phyloP scores from a whole-genome alignment of 148 eudicot species.

The Amaranthus cruentus region DNA sequence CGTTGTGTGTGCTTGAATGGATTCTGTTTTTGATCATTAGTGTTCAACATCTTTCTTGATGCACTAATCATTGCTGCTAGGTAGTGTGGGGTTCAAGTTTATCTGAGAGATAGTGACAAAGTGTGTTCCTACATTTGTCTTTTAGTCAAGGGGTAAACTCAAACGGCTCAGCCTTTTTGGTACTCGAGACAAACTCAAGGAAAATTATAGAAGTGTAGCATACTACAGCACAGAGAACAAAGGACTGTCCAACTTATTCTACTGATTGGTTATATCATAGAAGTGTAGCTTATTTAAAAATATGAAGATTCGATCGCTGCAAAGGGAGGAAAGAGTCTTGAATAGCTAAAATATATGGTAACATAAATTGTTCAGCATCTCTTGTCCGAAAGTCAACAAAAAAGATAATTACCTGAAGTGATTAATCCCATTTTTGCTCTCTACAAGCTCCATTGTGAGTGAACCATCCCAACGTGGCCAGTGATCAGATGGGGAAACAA shows the following conservation, averaged over 20 bases:
- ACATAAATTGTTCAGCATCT: not conserved
- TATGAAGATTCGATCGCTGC: not conserved
- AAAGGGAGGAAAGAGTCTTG: not conserved
- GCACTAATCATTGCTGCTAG: too few relatives aligned
- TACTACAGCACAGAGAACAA: not conserved
- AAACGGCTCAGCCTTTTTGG: too few relatives aligned
- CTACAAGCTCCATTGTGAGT: constrained; percentile 86
- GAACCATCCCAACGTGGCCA: constrained; percentile 99
- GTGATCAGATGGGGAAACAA: constrained; percentile 79
- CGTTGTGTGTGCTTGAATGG: too few relatives aligned
- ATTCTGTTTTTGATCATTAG: too few relatives aligned
- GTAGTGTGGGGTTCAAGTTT: too few relatives aligned
- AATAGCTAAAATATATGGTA: not conserved
- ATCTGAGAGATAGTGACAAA: too few relatives aligned
- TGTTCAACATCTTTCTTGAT: too few relatives aligned
- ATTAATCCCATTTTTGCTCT: constrained; percentile 56
- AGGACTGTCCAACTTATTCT: not conserved
- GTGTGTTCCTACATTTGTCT: too few relatives aligned
- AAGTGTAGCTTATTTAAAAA: not conserved
- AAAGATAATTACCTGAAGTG: constrained; percentile 53
- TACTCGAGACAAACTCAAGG: too few relatives aligned
- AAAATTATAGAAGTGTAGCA: not conserved
- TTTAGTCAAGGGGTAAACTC: too few relatives aligned
- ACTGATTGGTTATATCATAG: not conserved
- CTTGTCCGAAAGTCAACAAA: not conserved